Evolutionary conservation across 768 basidiomycete species (phyloP).

Genomic region (Mycena metata): DNA sequence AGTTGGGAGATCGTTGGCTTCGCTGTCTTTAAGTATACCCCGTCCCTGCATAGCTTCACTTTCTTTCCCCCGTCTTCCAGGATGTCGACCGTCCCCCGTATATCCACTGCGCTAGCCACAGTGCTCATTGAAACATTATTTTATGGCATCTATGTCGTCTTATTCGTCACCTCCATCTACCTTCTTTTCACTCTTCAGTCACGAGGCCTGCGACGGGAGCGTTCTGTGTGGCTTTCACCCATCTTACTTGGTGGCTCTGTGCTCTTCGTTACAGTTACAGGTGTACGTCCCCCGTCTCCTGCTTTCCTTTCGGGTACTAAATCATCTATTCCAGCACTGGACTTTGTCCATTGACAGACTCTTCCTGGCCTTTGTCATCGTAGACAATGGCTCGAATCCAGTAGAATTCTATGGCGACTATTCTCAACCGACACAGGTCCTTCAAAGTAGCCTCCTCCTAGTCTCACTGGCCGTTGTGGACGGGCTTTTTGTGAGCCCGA

Average conservation of each 20-base stretch:
- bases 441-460: no score
- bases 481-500: not conserved
- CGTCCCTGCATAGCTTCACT: no score
- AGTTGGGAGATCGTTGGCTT: no score
- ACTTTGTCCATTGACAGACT: not conserved
- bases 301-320: no score
- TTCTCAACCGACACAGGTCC: no score
- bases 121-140: conserved; percentile 31
- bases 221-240: conserved; percentile 26
- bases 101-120: conserved; percentile 23
- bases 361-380: no score
- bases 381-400: no score
- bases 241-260: conserved; percentile 19
- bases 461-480: conserved; percentile 6
- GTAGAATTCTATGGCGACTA: no score
- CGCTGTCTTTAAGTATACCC: no score
- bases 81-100: conserved; percentile 35
- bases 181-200: conserved; percentile 20
- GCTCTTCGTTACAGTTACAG: conserved; percentile 26
- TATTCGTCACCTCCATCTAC: conserved; percentile 22
- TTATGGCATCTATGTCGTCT: conserved; percentile 26
- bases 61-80: not conserved
- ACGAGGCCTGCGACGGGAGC: conserved; percentile 6
- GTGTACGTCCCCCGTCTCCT: not conserved
- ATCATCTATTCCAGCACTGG: not conserved